These are phyloP conservation scores for Dictyostelium capitatum DNA, from an alignment of 78 protist species.

Conservation along the genomic window DNA sequence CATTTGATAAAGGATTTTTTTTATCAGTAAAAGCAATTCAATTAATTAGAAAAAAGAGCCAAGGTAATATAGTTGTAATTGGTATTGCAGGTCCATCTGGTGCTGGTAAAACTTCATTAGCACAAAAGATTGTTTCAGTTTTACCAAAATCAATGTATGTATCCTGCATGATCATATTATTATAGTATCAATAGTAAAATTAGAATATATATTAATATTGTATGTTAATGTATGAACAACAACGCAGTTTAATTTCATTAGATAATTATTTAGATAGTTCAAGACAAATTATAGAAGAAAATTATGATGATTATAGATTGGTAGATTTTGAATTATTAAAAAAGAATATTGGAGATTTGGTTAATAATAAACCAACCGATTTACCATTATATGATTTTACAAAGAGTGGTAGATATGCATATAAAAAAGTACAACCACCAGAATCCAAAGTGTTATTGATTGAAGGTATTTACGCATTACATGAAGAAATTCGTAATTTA, in stretches of 20 bases:
- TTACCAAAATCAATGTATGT: conserved; percentile 73
- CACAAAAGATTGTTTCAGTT: conserved; percentile 69
- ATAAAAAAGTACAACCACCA: conserved; percentile 67
- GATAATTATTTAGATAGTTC: conserved; percentile 86
- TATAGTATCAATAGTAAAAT: neutral
- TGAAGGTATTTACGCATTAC: conserved; percentile 86
- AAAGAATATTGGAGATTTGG: conserved; percentile 79
- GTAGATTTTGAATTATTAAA: conserved; percentile 80
- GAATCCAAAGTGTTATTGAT: conserved; percentile 77
- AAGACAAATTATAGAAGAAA: conserved; percentile 85
- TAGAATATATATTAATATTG: neutral
- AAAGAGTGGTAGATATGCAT: conserved; percentile 83
- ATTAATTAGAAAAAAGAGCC: conserved; percentile 56
- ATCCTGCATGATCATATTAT: neutral
- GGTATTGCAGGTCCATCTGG: conserved; percentile 89
- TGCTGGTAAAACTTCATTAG: conserved; percentile 78
- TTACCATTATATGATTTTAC: conserved; percentile 81
- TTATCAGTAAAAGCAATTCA: conserved; percentile 74
- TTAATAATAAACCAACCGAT: conserved; percentile 57
- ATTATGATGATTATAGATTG: conserved; percentile 85
- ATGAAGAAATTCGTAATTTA: conserved; percentile 77
- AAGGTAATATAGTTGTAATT: conserved; percentile 41
- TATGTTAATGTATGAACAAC: no score
- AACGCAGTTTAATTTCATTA: conserved; percentile 83
- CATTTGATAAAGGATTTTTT: conserved; percentile 84